Evolutionary conservation across 176 grass and related monocot species (phyloP), one percentile per base, ranked within the genome.

Genomic region (Phoenix roebelenii): DNA sequence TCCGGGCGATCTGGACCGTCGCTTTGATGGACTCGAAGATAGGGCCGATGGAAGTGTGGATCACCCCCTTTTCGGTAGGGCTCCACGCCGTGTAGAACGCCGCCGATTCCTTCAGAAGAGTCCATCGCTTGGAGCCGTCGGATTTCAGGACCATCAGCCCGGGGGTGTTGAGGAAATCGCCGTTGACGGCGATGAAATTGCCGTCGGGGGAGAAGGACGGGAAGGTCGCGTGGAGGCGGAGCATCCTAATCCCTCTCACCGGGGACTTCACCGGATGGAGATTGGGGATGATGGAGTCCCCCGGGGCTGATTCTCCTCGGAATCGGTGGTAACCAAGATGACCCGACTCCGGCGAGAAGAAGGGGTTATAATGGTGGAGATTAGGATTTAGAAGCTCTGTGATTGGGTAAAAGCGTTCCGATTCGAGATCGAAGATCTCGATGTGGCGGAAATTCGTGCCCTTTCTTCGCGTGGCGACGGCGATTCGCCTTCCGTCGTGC

Each of bases 351-450:
- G 26, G 53, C 4, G 92, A 90, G 75, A 96, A 90, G 69, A 96
- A 96, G 1, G 92, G 92, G 66, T 90, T 96, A 72, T 96, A 96
- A 44, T 90, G 86, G 74, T 96, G 87, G 39, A 96, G 23, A 59
- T 63, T 73, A 51, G 83, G 83, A 61, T 66, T 90, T 54, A 87
- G 53, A 4, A 73, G 68, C 62, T 90, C 84, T 2, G 87, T 90
- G 0, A 96, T 35, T 0, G 75, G 51, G 24, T 50, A 50, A 77
- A 96, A 96, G 3, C 55, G 54, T 58, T 78, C 72, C 3, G 80
- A 63, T 44, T 96, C 74, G 16, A 96, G 77, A 74, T 96, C 87
- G 70, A 87, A 96, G 20, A 96, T 52, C 66, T 96, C 92, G 19
- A 96, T 57, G 50, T 96, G 87, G 20, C 92, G 87, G 29, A 80